These are phyloP conservation scores for Verbena officinalis DNA, from an alignment of 257 asterid species.

Conservation along the genomic window DNA sequence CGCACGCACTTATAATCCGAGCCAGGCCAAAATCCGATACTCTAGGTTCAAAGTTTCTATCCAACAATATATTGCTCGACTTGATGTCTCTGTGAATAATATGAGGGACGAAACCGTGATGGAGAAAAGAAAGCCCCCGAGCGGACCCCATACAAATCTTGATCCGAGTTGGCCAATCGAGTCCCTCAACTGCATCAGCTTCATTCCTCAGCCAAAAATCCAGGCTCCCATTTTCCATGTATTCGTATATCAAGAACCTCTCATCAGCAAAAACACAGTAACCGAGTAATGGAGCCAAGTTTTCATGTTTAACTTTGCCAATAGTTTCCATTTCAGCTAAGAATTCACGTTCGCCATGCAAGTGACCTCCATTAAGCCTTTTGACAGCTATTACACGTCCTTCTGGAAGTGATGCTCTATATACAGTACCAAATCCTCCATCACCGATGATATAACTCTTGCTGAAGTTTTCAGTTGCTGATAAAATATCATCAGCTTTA, in stretches of 20 bases:
- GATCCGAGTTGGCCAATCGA: constrained; percentile 72
- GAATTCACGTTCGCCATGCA: constrained; percentile 72
- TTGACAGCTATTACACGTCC: constrained; percentile 66
- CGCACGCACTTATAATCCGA: constrained; percentile 77
- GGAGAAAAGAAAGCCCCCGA: constrained; percentile 70
- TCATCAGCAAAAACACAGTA: constrained; percentile 70
- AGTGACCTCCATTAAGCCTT: constrained; percentile 64
- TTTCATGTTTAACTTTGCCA: constrained; percentile 75
- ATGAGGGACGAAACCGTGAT: constrained; percentile 81
- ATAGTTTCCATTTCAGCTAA: constrained; percentile 82
- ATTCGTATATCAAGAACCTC: constrained; percentile 64
- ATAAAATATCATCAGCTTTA: constrained; percentile 55
- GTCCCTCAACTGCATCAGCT: constrained; percentile 40
- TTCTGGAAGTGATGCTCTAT: constrained; percentile 51
- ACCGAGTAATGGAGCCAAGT: constrained; percentile 69
- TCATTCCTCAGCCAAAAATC: constrained; percentile 64
- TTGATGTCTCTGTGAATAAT: constrained; percentile 83
- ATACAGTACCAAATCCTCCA: constrained; percentile 84
- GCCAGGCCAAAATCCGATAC: constrained; percentile 88
- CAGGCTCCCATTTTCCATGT: constrained; percentile 89
- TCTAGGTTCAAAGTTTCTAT: constrained; percentile 54
- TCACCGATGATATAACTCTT: constrained; percentile 66
- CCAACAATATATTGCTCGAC: constrained; percentile 73
- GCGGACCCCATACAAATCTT: constrained; percentile 77
- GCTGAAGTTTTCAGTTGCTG: constrained; percentile 80